Percentiles rank a stretch among this genome's conserved stretches.
phyloP scores from a whole-genome alignment of 768 basidiomycete genomes.

The Leccinum disarticulatum region DNA sequence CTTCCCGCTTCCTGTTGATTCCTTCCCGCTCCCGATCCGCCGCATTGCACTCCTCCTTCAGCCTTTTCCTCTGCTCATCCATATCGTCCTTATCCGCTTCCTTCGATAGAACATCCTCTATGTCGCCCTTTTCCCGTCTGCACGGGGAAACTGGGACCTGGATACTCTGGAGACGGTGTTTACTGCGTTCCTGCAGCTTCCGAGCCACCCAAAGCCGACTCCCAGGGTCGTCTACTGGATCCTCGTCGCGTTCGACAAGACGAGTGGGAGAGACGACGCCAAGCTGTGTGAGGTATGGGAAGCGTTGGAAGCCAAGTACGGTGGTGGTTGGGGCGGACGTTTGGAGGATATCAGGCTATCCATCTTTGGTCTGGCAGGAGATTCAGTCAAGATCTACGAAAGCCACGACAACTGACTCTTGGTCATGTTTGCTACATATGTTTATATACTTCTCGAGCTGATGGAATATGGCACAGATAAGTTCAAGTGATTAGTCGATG shows the following conservation, averaged over 20 bases:
- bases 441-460: not conserved
- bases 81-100: too few species aligned
- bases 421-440: not conserved
- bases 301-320: conserved; percentile 56
- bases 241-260: conserved; percentile 59
- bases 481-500: conserved; percentile 24
- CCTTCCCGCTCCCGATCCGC: too few species aligned
- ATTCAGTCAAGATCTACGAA: not conserved
- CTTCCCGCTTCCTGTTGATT: too few species aligned
- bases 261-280: conserved; percentile 50
- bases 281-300: conserved; percentile 58
- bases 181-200: conserved; percentile 59
- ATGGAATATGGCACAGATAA: not conserved
- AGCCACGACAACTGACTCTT: not conserved
- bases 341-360: conserved; percentile 43
- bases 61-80: too few species aligned
- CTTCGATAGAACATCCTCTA: too few species aligned
- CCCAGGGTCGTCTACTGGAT: conserved; percentile 62
- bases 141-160: conserved; percentile 48
- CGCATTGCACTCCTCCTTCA: too few species aligned
- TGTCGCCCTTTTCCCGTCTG: conserved; percentile 12
- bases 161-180: conserved; percentile 58
- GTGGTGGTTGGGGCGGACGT: conserved; percentile 43
- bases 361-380: conserved; percentile 29
- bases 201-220: conserved; percentile 43